A percentile compares a stretch with the other conserved stretches of the same genome.
These are phyloP conservation scores for Liriodendron chinense DNA, from an alignment of 164 flowering plant genomes.

Conservation along the genomic window DNA sequence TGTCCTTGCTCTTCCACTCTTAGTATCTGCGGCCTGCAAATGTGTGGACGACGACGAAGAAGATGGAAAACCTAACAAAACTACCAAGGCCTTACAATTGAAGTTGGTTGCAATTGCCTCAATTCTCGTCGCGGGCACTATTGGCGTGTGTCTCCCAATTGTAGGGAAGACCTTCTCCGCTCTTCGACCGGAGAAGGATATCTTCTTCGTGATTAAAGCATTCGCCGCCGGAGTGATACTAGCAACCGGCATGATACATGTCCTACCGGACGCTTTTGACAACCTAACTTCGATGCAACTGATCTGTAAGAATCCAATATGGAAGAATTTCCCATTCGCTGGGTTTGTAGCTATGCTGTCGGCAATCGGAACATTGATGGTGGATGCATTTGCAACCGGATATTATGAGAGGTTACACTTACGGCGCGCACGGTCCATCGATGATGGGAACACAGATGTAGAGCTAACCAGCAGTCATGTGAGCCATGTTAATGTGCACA, in stretches of 20 bases:
- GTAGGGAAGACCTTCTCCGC: constrained; percentile 24
- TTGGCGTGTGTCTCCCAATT: constrained; percentile 34
- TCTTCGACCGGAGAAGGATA: constrained; percentile 24
- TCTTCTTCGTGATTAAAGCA: constrained; percentile 40
- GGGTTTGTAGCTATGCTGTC: constrained; percentile 36
- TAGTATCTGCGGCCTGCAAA: background rate
- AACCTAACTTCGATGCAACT: constrained; percentile 28
- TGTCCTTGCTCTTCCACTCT: background rate
- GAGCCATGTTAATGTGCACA: constrained; percentile 26
- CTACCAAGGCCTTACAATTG: constrained; percentile 19
- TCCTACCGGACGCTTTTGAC: constrained; percentile 39
- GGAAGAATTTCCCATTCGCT: constrained; percentile 28
- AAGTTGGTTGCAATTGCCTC: constrained; percentile 29
- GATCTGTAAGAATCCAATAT: constrained; percentile 23
- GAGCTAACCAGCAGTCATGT: constrained; percentile 18
- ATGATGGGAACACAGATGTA: constrained; percentile 4
- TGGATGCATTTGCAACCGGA: constrained; percentile 12
- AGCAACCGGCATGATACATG: constrained; percentile 39
- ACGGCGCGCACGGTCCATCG: background rate
- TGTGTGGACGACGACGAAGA: background rate
- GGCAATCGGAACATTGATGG: constrained; percentile 21
- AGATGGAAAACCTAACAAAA: background rate
- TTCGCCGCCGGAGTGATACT: constrained; percentile 49
- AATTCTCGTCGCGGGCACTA: constrained; percentile 25
- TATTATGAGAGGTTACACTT: constrained; percentile 1